Evolutionary conservation across 805 yeast genomes (phyloP), one percentile per base, ranked within the genome.

Genomic region (Millerago galiae): DNA sequence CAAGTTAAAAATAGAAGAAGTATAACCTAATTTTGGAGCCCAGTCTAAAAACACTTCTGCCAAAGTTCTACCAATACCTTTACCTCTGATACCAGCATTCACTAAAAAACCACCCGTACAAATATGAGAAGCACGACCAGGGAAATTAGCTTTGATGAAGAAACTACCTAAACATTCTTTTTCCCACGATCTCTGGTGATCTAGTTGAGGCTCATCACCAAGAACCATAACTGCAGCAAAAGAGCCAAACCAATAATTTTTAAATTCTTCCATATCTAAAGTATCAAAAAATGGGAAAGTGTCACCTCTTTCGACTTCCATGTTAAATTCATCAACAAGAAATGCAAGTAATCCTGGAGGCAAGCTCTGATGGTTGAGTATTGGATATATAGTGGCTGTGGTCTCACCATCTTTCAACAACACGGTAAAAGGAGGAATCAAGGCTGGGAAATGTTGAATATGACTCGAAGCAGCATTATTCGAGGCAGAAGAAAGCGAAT

Each of bases 111-210:
- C 82, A 2, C 87, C 95, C 0, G 95, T 85, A 53, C 95, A 89
- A n/a, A 93, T 82, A 58, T 91, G 97, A 0, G 95, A 79, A 15
- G 93, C 83, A 35, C 98, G 69, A 2, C 98, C 98, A 0, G 97
- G 96, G 58, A 82, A 91, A 54, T 87, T 84, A 2, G 97, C 93
- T 50, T 83, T 83, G 47, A 91, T 72, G 58, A 74, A 81, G 57
- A 91, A 89, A 2, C 90, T 75, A 1, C 98, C 99, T 37, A 93
- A 68, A 59, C 97, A 91, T 58, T 83, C 90, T 53, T 85, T 87
- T 46, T 89, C 95, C 96, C 98, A 90, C 57, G 83, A 88, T 40
- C 82, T 75, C 37, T 65, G 68, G 38, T 55, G 65, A 49, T 74
- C 77, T 17, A 72, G 58, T 27, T 66, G 66, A 1, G 71, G 71